Base-by-base conservation (phyloP, 495 filamentous ascomycete species). In the Aspergillus baeticus region DNA sequence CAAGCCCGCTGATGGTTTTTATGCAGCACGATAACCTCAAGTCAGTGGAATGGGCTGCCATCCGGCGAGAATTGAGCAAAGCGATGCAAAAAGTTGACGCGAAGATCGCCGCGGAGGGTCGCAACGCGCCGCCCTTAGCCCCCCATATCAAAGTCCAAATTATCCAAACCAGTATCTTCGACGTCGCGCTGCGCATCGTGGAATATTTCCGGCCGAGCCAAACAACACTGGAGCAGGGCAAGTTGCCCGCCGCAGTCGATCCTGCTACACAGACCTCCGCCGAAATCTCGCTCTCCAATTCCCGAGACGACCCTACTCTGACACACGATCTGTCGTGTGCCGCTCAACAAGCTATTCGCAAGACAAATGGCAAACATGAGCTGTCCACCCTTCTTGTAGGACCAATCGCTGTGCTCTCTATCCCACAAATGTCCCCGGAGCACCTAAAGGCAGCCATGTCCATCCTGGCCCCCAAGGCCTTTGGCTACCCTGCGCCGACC, bases 1-100 rank as follows among this genome's bases (percentile, higher is more conserved):
- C 92, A 35, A 86, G 89, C 15, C 92, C 94, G 42, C 73, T 98
- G 21, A 87, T 96, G 65, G 82, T 98, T 55, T 77, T 98, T 63
- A 93, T 98, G 80, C 93, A 98, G 73, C 94, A 98, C 81, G 96
- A 92, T 81, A 98, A 97, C 71, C 77, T 98, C 48, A 88, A 87
- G 49, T 84, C 92, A 5, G 76, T 79, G 37, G 94, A 98, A 81
- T 96, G 92, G 93, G 79, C 84, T 26, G 85, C 86, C 11, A 83
- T 98, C 54, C 82, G 94, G 51, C 86, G 94, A 51, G 95, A 98
- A 73, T 75, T 98, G 17, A 68, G 71, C 20, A 72, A 72, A 6
- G 91, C 91, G 1, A 69, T 98, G 14, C 65, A 70, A 21, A 89
- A 86, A 48, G 82, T 90, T 2, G 87, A 90, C 62, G 75, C 80